Conservation (phyloP, 176 grass and related monocot genomes). For the Oryza officinalis region DNA sequence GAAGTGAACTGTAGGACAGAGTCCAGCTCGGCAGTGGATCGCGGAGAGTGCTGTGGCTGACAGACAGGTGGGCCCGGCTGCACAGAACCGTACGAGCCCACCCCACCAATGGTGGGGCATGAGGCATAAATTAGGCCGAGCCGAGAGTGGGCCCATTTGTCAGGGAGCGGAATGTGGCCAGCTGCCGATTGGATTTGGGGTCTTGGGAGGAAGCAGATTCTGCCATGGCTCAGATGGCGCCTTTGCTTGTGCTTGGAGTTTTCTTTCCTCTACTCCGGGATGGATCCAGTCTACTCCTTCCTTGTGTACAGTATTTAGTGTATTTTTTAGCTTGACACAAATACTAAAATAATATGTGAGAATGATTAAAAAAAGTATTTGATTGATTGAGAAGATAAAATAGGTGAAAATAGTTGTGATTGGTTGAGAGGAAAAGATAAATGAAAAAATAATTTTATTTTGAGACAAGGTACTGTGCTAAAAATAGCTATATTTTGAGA, state of each 20-base stretch:
- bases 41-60: neutral
- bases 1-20: neutral
- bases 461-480: too few relatives aligned
- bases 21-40: neutral
- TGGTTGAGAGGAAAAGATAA: too few relatives aligned
- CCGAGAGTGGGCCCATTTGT: neutral
- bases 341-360: too few relatives aligned
- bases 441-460: too few relatives aligned
- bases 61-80: neutral
- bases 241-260: neutral
- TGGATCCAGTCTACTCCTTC: neutral
- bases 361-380: too few relatives aligned
- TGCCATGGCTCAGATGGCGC: neutral
- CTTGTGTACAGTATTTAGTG: neutral
- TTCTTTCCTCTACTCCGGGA: neutral
- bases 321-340: too few relatives aligned
- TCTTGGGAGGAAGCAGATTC: slow-evolving; percentile 1
- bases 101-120: neutral
- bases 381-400: too few relatives aligned
- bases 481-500: too few relatives aligned
- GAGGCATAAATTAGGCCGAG: neutral
- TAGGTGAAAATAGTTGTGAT: too few relatives aligned
- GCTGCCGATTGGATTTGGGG: slow-evolving; percentile 3
- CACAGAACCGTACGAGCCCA: neutral
- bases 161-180: slow-evolving; percentile 3